Base-by-base conservation (phyloP, 345 rosid genomes). In the Bruguiera parviflora region DNA sequence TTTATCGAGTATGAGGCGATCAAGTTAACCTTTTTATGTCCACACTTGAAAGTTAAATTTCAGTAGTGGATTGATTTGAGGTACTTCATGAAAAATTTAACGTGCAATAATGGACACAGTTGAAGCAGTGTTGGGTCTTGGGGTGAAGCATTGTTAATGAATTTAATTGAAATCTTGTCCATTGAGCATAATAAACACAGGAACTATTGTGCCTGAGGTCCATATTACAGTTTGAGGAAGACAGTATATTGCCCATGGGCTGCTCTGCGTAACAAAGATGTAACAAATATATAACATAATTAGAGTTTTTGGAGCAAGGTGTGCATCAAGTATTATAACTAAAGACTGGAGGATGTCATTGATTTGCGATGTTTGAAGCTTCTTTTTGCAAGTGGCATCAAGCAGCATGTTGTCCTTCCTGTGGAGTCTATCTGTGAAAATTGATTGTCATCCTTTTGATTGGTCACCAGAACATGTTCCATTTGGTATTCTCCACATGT, bases 1-100 rank as follows among this genome's bases (percentile, higher is more conserved):
- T 67, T n/a, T 8, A 33, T 32, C 31, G 46, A 55, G 69, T 33
- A 18, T 27, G 22, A 28, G 66, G 66, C 58, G 10, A 21, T 64
- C 49, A 43, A 13, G 18, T 13, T 19, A 24, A 13, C 58, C 58
- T 56, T 19, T 18, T 47, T 55, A 68, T 24, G 10, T 52, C 20
- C 8, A 49, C 22, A 49, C 47, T 64, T 22, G 58, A 31, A 57
- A 6, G 59, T 21, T 9, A 24, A 15, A 16, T 56, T 56, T 24
- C 28, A 27, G 59, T 1, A 55, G 29, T 8, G 59, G 28, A 56
- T 56, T 10, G 10, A 56, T 56, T 56, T 24, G 59, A 21, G 6
- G 5, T 63, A 35, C 19, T 55, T 33, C 19, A 52, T 56, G 28
- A 27, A 24, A 24, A 28, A 52, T 19, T 33, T 22, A 61, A 70